These are phyloP conservation scores for Macrotyloma uniflorum DNA, from an alignment of 306 rosid species.

Conservation along the genomic window DNA sequence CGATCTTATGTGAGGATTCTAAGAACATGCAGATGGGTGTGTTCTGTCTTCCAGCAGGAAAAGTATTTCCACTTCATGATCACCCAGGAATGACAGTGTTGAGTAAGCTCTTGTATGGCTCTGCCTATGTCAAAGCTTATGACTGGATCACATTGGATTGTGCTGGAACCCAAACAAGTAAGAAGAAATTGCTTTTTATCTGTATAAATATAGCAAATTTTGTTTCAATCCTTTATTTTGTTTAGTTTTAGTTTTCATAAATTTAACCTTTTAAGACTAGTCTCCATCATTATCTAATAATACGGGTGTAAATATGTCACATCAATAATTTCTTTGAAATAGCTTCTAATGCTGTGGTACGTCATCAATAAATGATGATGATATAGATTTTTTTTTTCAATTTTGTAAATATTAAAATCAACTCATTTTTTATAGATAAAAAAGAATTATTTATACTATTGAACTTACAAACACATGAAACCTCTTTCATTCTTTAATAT, in stretches of 20 bases:
- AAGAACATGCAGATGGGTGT: conserved; percentile 55
- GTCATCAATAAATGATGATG: neutral
- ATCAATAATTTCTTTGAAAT: neutral
- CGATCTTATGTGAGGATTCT: neutral
- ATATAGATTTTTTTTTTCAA: no score
- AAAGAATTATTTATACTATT: no score
- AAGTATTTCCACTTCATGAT: conserved; percentile 66
- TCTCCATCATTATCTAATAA: neutral
- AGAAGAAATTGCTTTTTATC: neutral
- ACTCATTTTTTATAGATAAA: no score
- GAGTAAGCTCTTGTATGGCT: conserved; percentile 63
- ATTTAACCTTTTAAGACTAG: neutral
- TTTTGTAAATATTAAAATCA: no score
- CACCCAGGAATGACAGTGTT: conserved; percentile 81
- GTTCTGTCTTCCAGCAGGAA: conserved; percentile 68
- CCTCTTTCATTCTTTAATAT: no score
- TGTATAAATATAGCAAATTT: neutral
- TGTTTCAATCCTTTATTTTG: neutral
- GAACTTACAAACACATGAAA: no score
- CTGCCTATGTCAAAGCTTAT: conserved; percentile 56
- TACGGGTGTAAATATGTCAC: neutral
- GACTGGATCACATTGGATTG: conserved; percentile 58
- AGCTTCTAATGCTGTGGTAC: neutral
- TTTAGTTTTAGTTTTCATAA: neutral
- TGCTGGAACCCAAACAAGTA: conserved; percentile 47